phyloP scores from a whole-genome alignment of 192 early-diverging fungal genomes.

The Hyaloraphidium curvatum region DNA sequence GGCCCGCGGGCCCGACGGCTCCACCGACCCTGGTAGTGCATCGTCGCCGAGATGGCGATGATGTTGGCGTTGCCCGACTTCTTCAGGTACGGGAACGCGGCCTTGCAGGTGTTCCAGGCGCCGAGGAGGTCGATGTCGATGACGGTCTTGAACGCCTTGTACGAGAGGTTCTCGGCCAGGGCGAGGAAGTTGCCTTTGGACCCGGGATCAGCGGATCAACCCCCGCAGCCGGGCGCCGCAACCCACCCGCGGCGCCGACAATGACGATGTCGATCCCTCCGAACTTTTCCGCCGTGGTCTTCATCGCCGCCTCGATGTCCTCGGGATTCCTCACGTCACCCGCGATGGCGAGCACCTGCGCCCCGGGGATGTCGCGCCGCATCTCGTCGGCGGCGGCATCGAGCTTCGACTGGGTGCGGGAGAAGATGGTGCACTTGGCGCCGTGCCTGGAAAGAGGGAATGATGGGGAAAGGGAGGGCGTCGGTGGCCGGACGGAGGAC shows the following conservation, averaged over 20 bases:
- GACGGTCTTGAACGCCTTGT: constrained; percentile 43
- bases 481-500: no score
- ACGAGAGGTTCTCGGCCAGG: constrained; percentile 36
- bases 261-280: constrained; percentile 46
- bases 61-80: constrained; percentile 30
- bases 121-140: constrained; percentile 39
- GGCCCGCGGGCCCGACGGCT: background rate
- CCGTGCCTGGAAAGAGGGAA: constrained; percentile 21
- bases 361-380: constrained; percentile 27
- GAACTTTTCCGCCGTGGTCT: constrained; percentile 33
- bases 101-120: constrained; percentile 57
- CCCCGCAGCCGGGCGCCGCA: background rate
- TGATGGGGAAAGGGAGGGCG: no score
- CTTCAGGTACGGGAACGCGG: constrained; percentile 46
- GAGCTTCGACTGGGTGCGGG: constrained; percentile 41
- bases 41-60: constrained; percentile 49
- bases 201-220: constrained; percentile 19
- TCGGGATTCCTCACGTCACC: constrained; percentile 42
- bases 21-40: constrained; percentile 30
- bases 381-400: constrained; percentile 46
- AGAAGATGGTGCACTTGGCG: constrained; percentile 6
- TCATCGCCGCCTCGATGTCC: constrained; percentile 34
- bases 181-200: constrained; percentile 57
- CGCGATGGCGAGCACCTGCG: constrained; percentile 20
- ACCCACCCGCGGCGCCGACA: constrained; percentile 1